Evolutionary conservation across 768 basidiomycete genomes (phyloP), one percentile per base, ranked within the genome.

Genomic region (Tephrocybe sp.): DNA sequence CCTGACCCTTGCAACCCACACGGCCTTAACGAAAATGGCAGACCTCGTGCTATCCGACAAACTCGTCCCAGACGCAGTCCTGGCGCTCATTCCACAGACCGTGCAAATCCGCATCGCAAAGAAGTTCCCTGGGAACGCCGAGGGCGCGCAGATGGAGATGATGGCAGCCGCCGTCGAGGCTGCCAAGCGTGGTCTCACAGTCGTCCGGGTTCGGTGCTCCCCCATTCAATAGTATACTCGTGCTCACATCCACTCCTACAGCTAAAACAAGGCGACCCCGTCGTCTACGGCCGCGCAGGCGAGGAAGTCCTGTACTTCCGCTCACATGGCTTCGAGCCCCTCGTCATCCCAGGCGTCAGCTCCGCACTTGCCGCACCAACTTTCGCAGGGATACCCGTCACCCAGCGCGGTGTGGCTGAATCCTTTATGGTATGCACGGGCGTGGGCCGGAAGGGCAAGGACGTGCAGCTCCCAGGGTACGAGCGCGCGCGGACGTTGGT

Each of bases 241-340:
- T 35, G 1, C 30, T 34, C 45, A 48, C 45, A 22, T 31, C 45
- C 11, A 45, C 38, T 34, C 39, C 17, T 13, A n/a, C 44, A 92
- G 89, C 76, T 99, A 14, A 98, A 99, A 71, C 97, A 98, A 75
- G 97, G 97, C 11, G 97, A 99, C 65, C 97, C 97, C 10, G 85
- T 88, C 13, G 83, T 99, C 0, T 99, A 97, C 63, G 97, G 92
- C 3, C 85, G 97, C 19, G 88, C 88, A 0, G 95, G 95, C 26
- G 96, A 98, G 64, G 97, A 99, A 68, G 83, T 98, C 1, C 76
- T 96, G 17, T 92, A 88, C 71, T 96, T 98, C 79, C 84, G 95
- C 11, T 69, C 82, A 41, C 84, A 85, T 41, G 95, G 93, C 1
- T 89, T 87, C 65, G 87, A 92, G 56, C 82, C 87, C 4, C 70